phyloP scores from a whole-genome alignment of 805 yeast genomes.

The Lachancea quebecensis region DNA sequence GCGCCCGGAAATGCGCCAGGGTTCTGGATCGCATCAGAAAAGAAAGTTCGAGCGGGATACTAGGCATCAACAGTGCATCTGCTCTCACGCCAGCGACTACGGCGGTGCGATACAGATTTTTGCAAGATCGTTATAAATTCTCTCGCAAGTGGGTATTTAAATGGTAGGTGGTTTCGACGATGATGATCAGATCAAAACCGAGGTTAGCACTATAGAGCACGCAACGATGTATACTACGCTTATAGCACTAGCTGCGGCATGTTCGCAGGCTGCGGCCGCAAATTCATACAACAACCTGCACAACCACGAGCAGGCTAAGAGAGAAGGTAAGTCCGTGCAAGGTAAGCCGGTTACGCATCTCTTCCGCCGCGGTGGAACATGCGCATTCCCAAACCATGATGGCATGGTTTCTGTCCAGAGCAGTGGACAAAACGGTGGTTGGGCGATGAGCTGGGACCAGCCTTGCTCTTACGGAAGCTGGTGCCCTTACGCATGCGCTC shows the following conservation, averaged over 20 bases:
- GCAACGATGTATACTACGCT: not conserved
- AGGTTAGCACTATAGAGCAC: not conserved
- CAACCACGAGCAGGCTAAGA: constrained; percentile 18
- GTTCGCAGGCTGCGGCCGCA: not conserved
- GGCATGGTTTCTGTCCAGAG: constrained; percentile 68
- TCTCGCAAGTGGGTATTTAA: too few species aligned
- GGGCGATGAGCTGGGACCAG: constrained; percentile 80
- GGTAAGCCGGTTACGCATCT: constrained; percentile 23
- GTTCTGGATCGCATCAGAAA: too few species aligned
- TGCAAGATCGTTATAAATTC: too few species aligned
- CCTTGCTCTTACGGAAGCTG: constrained; percentile 66
- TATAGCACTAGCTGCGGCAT: constrained; percentile 1
- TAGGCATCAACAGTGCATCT: too few species aligned
- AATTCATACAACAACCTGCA: constrained; percentile 10
- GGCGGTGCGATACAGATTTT: too few species aligned
- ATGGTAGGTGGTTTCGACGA: too few species aligned
- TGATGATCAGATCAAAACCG: not conserved
- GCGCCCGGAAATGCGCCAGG: too few species aligned
- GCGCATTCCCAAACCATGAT: constrained; percentile 59
- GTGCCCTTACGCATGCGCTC: constrained; percentile 89
- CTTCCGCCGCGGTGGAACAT: constrained; percentile 36
- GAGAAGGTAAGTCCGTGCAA: constrained; percentile 18
- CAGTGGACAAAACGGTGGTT: constrained; percentile 59
- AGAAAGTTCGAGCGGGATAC: too few species aligned
- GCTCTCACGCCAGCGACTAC: too few species aligned